Conservation (phyloP, 345 rosid genomes). For the Carallia brachiata region DNA sequence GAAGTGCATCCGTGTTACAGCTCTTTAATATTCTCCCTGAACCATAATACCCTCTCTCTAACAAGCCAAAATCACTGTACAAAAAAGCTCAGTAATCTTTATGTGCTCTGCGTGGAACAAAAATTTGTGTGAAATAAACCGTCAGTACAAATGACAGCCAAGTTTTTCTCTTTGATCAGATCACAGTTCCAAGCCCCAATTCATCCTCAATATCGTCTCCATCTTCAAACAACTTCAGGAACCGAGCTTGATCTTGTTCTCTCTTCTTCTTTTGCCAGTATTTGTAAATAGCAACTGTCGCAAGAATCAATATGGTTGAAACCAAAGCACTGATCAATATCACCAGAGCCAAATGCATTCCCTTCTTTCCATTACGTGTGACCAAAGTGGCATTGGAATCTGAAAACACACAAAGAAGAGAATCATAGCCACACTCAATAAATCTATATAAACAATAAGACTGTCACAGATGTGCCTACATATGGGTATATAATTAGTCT, state of each 20-base stretch:
- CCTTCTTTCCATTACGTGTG: conserved; percentile 20
- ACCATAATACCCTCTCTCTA: neutral
- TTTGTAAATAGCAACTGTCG: conserved; percentile 40
- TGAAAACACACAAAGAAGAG: conserved; percentile 11
- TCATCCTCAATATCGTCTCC: conserved; percentile 87
- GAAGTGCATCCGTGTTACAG: neutral
- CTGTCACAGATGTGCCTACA: neutral
- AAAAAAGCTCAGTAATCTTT: neutral
- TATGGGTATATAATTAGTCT: neutral
- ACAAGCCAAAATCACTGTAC: neutral
- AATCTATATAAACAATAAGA: neutral
- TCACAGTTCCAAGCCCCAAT: conserved; percentile 47
- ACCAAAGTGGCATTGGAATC: conserved; percentile 31
- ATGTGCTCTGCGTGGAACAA: conserved; percentile 11
- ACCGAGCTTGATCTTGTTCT: conserved; percentile 85
- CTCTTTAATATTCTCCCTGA: neutral
- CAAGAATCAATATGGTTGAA: conserved; percentile 35
- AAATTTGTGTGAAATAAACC: conserved; percentile 24
- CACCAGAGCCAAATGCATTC: conserved; percentile 45
- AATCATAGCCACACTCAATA: neutral
- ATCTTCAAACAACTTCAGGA: conserved; percentile 83
- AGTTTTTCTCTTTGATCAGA: conserved; percentile 20
- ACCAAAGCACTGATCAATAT: conserved; percentile 41
- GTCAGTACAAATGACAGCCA: conserved; percentile 33
- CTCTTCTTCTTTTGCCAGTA: conserved; percentile 74